Evolutionary conservation across 2,329 filamentous ascomycete genomes (phyloP).

Genomic region (Rutstroemia sp.): DNA sequence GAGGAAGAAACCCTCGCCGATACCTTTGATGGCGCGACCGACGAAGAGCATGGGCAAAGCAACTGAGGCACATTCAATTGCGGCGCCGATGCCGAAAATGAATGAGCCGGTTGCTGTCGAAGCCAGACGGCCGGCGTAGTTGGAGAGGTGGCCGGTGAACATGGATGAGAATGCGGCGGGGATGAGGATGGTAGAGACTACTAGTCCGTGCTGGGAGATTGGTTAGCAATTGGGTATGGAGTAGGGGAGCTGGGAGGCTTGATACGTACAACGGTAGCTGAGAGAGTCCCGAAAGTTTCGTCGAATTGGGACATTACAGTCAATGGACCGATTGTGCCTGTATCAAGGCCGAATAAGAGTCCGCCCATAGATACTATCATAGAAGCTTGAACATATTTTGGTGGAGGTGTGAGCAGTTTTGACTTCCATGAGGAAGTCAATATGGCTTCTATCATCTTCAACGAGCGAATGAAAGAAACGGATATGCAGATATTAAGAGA

Average conservation of each 20-base stretch:
- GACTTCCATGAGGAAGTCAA: background rate
- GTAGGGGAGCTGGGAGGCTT: background rate
- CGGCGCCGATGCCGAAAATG: conserved; percentile 45
- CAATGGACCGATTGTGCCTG: conserved; percentile 43
- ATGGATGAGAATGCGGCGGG: conserved; percentile 50
- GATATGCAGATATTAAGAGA: too few relatives aligned
- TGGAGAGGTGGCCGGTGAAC: conserved; percentile 47
- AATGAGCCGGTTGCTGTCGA: conserved; percentile 42
- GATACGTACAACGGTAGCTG: conserved; percentile 35
- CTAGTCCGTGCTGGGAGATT: conserved; percentile 38
- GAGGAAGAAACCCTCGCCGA: conserved; percentile 52
- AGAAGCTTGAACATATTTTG: conserved; percentile 25
- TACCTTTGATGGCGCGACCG: conserved; percentile 47
- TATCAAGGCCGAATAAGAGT: conserved; percentile 34
- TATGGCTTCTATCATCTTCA: background rate
- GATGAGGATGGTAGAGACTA: conserved; percentile 52
- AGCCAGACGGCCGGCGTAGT: conserved; percentile 41
- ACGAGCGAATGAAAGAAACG: too few relatives aligned
- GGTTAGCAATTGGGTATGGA: background rate
- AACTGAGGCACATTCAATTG: conserved; percentile 42
- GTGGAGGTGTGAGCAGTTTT: conserved; percentile 7
- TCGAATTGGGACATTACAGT: conserved; percentile 42
- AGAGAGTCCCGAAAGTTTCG: conserved; percentile 39
- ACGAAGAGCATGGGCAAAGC: conserved; percentile 45
- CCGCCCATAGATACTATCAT: conserved; percentile 24